Evolutionary conservation across 805 yeast species (phyloP), one percentile per base, ranked within the genome.

Genomic region (Starmerella apis): DNA sequence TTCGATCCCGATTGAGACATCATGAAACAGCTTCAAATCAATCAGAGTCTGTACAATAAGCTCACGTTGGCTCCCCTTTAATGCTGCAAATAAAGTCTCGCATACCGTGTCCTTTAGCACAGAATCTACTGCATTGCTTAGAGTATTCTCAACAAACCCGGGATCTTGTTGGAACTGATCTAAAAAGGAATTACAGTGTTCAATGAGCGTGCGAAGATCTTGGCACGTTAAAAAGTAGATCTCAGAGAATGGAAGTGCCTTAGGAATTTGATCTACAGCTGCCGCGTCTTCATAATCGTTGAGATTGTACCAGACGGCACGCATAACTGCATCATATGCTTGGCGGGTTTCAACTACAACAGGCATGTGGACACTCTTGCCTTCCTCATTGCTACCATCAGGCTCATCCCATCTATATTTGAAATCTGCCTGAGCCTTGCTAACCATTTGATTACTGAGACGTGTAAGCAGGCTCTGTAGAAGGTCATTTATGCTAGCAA

Each of bases 141-240:
- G 69, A 19, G 81, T 72, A 32, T 78, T 76, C 48, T 81, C 79
- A 39, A 82, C 70, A 23, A 79, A 68, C 28, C 76, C 77, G 19
- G 80, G 71, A 36, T 78, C 76, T 55, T 77, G 82, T 56, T 80
- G 80, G 54, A 75, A 80, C 51, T 73, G 78, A 45, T 76, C 77
- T 36, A 83, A 66, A 60, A 88, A 92, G 18, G 70, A 68, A n/a
- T 77, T 70, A 46, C 84, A 73, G 52, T 78, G 78, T 25, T 76
- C 72, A 19, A 88, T 73, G 35, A 83, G 78, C 16, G 78, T 74
- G 48, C 86, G 73, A 18, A 85, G 65, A 32, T 84, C 80, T 22
- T 86, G 77, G 65, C 96, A 90, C 28, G 86, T 78, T 68, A 86
- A 82, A 23, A 94, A 88, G 60, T 86, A 88, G 52, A 86, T 79